Base-by-base conservation (phyloP, 176 grass and related monocot species). In the Eragrostis nindensis region DNA sequence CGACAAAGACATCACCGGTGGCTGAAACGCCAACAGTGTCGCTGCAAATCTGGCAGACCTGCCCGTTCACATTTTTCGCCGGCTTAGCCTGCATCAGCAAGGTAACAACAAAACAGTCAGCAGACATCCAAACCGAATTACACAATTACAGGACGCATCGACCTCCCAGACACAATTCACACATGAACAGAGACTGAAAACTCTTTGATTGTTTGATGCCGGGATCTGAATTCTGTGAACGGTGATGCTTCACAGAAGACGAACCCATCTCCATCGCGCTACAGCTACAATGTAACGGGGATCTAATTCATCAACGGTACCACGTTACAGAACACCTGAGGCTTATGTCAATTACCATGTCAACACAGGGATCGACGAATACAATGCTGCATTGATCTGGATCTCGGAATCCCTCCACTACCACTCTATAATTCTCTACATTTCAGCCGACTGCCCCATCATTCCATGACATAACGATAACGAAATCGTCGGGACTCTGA, bases 11-110 rank as follows among this genome's bases (percentile, higher is more conserved):
- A 36, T 96, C 97, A 0, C 89, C 93, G 2, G 78, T 94, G 5
- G 89, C 90, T 40, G 97, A 86, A 68, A 91, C 82, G 0, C 97
- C 97, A 38, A 99, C 91, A 38, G 87, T 87, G 60, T 99, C 97
- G 0, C 97, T 85, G 55, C 97, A 99, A 78, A 99, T 99, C 73
- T 99, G 97, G 80, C 97, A 99, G n/a, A 92, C 85, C 75, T 97
- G 87, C 7, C 83, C 88, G 27, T 82, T 93, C 26, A 67, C 73
- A 24, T 76, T 89, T 19, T 99, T 96, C 0, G 53, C 13, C 3
- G 86, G 43, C 75, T 99, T 99, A 13, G 79, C 82, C 97, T 99
- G 91, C 91, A 94, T 83, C 47, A 40, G 52, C 25, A 9, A 83
- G 47, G 59, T 1, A 49, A 36, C 62, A 52, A 27, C 62, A 61